phyloP scores from a whole-genome alignment of 2,329 filamentous ascomycete genomes.

The Pseudopyrenochaeta lycopersici region DNA sequence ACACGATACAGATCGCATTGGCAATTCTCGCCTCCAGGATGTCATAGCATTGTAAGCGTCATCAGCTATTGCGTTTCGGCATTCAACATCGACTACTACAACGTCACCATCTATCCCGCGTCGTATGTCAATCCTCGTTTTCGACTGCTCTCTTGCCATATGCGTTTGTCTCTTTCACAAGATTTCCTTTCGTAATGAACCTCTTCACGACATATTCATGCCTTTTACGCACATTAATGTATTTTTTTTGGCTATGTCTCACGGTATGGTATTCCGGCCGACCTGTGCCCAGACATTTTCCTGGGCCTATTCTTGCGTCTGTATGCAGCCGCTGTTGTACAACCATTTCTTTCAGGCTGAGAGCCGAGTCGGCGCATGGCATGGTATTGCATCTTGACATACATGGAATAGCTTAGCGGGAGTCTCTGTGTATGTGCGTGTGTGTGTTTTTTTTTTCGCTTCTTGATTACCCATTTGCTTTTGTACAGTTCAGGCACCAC shows the following conservation, averaged over 20 bases:
- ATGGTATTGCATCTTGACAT: conserved; percentile 17
- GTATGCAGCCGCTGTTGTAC: conserved; percentile 30
- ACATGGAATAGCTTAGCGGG: conserved; percentile 46
- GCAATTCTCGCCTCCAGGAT: conserved; percentile 50
- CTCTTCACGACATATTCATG: conserved; percentile 30
- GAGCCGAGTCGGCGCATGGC: conserved; percentile 13
- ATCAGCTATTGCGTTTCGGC: conserved; percentile 4
- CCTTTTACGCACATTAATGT: conserved; percentile 43
- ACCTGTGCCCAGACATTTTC: conserved; percentile 22
- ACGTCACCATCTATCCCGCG: conserved; percentile 4
- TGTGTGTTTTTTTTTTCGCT: conserved; percentile 17
- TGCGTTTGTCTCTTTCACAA: conserved; percentile 4
- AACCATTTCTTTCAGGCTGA: conserved; percentile 18
- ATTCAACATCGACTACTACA: conserved; percentile 5
- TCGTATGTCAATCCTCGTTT: neutral
- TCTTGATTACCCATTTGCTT: conserved; percentile 1
- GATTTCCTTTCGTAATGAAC: conserved; percentile 31
- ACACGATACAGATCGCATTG: conserved; percentile 41
- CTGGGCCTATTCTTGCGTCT: conserved; percentile 25
- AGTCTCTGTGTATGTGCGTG: no score
- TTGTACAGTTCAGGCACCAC: neutral
- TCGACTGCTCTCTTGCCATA: conserved; percentile 4
- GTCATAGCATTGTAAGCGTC: conserved; percentile 19
- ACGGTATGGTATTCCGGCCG: conserved; percentile 31
- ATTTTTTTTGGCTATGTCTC: conserved; percentile 26